Evolutionary conservation across 805 yeast genomes (phyloP), one percentile per base, ranked within the genome.

Genomic region (Kodamaea laetipori): DNA sequence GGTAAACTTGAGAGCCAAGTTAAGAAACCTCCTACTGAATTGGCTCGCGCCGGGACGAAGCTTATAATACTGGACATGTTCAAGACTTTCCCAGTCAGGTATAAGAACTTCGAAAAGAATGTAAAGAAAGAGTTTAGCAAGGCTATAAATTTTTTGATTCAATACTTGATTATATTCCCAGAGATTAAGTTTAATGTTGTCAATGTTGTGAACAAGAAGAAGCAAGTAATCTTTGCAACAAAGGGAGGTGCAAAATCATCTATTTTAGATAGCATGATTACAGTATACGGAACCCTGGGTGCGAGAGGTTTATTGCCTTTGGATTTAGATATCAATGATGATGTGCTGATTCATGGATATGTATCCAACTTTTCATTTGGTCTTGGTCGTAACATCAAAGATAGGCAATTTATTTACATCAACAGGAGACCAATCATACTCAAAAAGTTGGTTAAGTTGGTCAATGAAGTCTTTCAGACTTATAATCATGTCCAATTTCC

Each of bases 301-400:
- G 66, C 77, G 42, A 68, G 77, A 38, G 84, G 88, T 0, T 63
- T 92, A 3, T 59, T 74, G 3, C 73, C 77, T 0, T 49, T 92
- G 0, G 67, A 75, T 6, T 27, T 82, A 1, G 47, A 50, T 0
- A 51, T 80, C 1, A 64, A 69, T 38, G 56, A 65, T 45, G 54
- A 56, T 26, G 58, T 80, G 6, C 39, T 47, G 6, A 53, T 84
- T 0, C 50, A 49, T 3, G 99, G 99, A 0, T 73, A 62, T 47
- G 72, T 92, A 1, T 90, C 98, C 0, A 79, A 81, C 52, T 80
- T 82, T 31, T 82, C 94, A 0, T 83, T 85, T 61, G 96, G 97
- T 0, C 74, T 81, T 58, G 73, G 72, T 3, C 67, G 96, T 32
- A 71, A 81, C 1, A 65, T 84, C 2, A 68, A 76, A 11, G 97